Evolutionary conservation across 2,329 filamentous ascomycete species (phyloP), one percentile per base, ranked within the genome.

Genomic region (Cryphonectria nitschkei): DNA sequence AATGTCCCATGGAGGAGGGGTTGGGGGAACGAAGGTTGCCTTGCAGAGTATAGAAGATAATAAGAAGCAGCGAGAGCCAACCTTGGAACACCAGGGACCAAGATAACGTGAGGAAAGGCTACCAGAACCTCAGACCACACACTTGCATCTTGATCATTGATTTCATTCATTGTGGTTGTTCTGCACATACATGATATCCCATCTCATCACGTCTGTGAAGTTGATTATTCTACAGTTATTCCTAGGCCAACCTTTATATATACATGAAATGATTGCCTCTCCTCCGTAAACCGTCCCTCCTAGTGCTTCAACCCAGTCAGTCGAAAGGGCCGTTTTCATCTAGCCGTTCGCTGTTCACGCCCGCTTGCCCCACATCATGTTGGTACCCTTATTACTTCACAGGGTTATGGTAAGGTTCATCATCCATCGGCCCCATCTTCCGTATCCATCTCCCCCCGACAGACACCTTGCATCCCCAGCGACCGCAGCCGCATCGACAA

Each of bases 401-500:
- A 39, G 11, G 1, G 3, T 39, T 39, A 39, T 43, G 14, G 13
- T 43, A 13, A 26, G 26, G 14, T 43, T 14, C 43, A 19, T 19
- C 43, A 50, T 50, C 43, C 1, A 8, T 26, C 13, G 13, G 1
- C 26, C 19, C 32, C 62, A 9, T 26, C 19, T 1, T 34, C 46
- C 26, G n/a, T 32, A 2, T 67, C 66, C 16, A 63, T 22, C 29
- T 68, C 67, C 50, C 39, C 34, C 7, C 46, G 56, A 22, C 56
- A 67, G 2, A 46, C 69, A 0, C 43, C 74, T 70, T 84, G 79
- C 34, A 84, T 84, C 52, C 89, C 91, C 7, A 93, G 81, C 7
- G 88, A 87, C 74, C 89, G 86, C 61, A 95, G 81, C 70, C 89
- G 86, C 77, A 89, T 89, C 14, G 93, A 93, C 22, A 96, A 82